These are phyloP conservation scores for Cocos nucifera DNA, from an alignment of 176 grass and related monocot species.

Conservation along the genomic window DNA sequence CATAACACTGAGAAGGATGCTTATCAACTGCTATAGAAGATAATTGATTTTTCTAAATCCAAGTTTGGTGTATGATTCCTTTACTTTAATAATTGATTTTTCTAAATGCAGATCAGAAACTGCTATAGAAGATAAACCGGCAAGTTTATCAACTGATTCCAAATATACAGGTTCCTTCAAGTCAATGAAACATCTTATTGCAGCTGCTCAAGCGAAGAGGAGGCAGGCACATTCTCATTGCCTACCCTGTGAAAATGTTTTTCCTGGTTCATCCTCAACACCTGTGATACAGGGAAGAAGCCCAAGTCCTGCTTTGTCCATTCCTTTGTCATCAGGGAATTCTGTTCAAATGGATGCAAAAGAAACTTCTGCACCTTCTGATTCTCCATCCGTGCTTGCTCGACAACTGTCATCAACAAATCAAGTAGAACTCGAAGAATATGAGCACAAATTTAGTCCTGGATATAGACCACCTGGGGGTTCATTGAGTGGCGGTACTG, in stretches of 20 bases:
- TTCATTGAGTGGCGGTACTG: slow-evolving; percentile 51
- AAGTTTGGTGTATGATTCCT: slow-evolving; percentile 13
- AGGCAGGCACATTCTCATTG: slow-evolving; percentile 43
- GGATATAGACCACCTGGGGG: slow-evolving; percentile 26
- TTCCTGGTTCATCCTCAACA: slow-evolving; percentile 33
- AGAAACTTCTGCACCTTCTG: slow-evolving; percentile 28
- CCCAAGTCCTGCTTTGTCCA: slow-evolving; percentile 47
- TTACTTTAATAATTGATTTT: slow-evolving; percentile 21
- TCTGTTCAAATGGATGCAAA: slow-evolving; percentile 40
- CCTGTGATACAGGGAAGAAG: slow-evolving; percentile 58
- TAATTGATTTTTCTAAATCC: too few relatives aligned
- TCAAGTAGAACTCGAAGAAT: slow-evolving; percentile 36
- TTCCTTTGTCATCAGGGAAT: slow-evolving; percentile 55
- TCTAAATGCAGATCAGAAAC: slow-evolving; percentile 29
- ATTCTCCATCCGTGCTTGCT: slow-evolving; percentile 25
- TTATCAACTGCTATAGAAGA: too few relatives aligned
- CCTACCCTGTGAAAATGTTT: slow-evolving; percentile 29
- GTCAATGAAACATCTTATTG: slow-evolving; percentile 97
- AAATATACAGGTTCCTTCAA: slow-evolving; percentile 16
- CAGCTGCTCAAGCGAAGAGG: slow-evolving; percentile 58
- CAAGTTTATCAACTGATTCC: slow-evolving; percentile 20
- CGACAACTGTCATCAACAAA: slow-evolving; percentile 35
- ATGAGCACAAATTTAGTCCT: slow-evolving; percentile 44
- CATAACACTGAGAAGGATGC: slow-evolving; percentile 32
- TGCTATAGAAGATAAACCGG: slow-evolving; percentile 36